Base-by-base conservation (phyloP, 352 stramenopile species). In the Phytophthora citricola region DNA sequence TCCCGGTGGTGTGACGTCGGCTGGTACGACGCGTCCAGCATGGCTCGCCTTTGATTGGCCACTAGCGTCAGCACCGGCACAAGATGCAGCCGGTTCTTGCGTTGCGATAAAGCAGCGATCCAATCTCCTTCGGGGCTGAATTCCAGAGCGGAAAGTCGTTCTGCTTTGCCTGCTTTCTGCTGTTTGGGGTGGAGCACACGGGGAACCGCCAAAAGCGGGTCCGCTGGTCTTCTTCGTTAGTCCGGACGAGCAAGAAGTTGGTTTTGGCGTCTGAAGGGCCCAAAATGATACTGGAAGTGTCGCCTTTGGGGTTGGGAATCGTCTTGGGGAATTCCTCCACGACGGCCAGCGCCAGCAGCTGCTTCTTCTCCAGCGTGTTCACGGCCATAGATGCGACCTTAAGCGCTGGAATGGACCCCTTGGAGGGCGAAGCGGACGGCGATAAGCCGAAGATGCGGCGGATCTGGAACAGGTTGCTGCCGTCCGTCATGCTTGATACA, bases 61-160 rank as follows among this genome's bases (percentile, higher is more conserved):
- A 96, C 76, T 24, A 96, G 65, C 31, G 57, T 76, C 2, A 85
- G 67, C 20, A 96, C 82, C 1, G 88, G 88, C 24, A 96, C 60
- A 27, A 96, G 65, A 34, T 94, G 85, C 45, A 96, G 57, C 1
- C 86, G 82, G 66, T 91, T 93, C 75, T 91, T 92, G 36, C 83
- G 77, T 20, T 69, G 81, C 6, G 83, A 94, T 20, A 94, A 66
- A 8, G 78, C 85, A 14, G 83, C 88, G 48, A 96, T 77, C 88
- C 88, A 96, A 71, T 94, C 86, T n/a, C 86, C 88, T 56, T 96
- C 88, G 26, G 88, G 88, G 32, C 76, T 85, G 68, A 96, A 96
- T 40, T 88, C 79, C 17, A 96, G 75, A 48, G 83, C 78, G 12
- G 78, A 76, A 41, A 96, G 61, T 44, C 79, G 66, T 69, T 94